phyloP scores from a whole-genome alignment of 441 rosid species.

The Erodium trifolium region DNA sequence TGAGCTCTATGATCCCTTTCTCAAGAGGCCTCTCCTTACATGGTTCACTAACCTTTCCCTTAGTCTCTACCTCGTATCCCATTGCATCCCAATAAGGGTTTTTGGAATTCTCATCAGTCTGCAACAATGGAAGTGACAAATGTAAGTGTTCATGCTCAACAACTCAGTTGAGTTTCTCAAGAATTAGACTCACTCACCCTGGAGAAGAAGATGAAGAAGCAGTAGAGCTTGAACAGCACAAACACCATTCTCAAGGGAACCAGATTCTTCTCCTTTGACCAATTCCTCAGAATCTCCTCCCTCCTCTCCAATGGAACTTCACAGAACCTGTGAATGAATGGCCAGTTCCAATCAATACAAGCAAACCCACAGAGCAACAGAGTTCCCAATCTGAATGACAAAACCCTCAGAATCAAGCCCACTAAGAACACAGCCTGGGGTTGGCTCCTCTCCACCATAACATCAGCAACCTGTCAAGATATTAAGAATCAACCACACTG shows the following conservation, averaged over 20 bases:
- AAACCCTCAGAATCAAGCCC: slow-evolving; percentile 12
- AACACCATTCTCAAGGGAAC: slow-evolving; percentile 17
- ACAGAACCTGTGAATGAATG: slow-evolving; percentile 14
- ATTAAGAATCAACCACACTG: neutral
- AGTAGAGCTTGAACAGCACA: slow-evolving; percentile 16
- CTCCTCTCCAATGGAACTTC: slow-evolving; percentile 14
- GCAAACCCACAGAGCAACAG: slow-evolving; percentile 19
- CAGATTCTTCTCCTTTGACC: slow-evolving; percentile 16
- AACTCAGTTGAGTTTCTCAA: too few relatives aligned
- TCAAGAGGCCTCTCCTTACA: slow-evolving; percentile 23
- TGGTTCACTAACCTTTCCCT: neutral
- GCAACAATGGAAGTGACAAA: neutral
- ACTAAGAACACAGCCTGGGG: slow-evolving; percentile 11
- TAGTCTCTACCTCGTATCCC: slow-evolving; percentile 13
- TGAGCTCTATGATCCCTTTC: slow-evolving; percentile 60
- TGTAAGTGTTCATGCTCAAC: neutral
- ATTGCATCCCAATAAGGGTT: slow-evolving; percentile 25
- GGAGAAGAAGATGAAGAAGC: slow-evolving; percentile 19
- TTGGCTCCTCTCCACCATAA: slow-evolving; percentile 13
- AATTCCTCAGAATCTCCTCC: slow-evolving; percentile 15
- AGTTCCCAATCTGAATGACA: slow-evolving; percentile 19
- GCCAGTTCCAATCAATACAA: slow-evolving; percentile 8
- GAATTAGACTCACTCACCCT: neutral
- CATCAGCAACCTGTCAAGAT: slow-evolving; percentile 17
- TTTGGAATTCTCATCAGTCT: slow-evolving; percentile 11